These are phyloP conservation scores for Herpetospermum pedunculosum DNA, from an alignment of 306 rosid species.

Conservation along the genomic window DNA sequence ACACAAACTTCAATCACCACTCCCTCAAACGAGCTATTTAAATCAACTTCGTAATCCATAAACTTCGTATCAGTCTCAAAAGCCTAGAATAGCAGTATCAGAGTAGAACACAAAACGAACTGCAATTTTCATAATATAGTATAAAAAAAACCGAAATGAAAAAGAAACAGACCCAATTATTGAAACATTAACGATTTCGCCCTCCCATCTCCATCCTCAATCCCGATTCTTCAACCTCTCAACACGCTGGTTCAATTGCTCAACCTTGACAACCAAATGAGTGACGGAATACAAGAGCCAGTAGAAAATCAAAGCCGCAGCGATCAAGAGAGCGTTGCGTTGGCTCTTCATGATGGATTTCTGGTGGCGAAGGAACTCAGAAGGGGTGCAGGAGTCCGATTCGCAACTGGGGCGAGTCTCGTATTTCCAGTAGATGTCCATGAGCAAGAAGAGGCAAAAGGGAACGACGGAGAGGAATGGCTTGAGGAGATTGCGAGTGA, in stretches of 20 bases:
- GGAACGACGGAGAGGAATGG: conserved; percentile 96
- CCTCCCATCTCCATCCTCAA: conserved; percentile 17
- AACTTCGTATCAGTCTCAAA: neutral
- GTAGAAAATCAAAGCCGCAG: conserved; percentile 66
- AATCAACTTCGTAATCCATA: neutral
- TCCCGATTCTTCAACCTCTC: conserved; percentile 73
- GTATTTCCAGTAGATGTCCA: conserved; percentile 98
- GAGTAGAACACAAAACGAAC: neutral
- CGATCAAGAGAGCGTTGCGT: conserved; percentile 91
- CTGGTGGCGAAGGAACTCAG: conserved; percentile 87
- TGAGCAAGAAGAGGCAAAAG: conserved; percentile 71
- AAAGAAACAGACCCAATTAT: neutral
- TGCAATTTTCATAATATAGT: neutral
- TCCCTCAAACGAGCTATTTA: neutral
- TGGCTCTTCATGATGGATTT: conserved; percentile 98
- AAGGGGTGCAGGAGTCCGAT: conserved; percentile 59
- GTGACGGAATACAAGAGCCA: conserved; percentile 96
- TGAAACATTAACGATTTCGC: neutral
- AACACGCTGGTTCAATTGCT: conserved; percentile 72
- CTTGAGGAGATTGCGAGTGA: conserved; percentile 73
- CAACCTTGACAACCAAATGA: conserved; percentile 61
- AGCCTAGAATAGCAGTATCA: neutral
- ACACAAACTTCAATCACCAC: neutral
- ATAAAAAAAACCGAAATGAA: neutral
- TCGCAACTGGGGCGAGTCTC: conserved; percentile 71